Conservation (phyloP, 192 early-diverging fungal genomes). For the Backusella circina region DNA sequence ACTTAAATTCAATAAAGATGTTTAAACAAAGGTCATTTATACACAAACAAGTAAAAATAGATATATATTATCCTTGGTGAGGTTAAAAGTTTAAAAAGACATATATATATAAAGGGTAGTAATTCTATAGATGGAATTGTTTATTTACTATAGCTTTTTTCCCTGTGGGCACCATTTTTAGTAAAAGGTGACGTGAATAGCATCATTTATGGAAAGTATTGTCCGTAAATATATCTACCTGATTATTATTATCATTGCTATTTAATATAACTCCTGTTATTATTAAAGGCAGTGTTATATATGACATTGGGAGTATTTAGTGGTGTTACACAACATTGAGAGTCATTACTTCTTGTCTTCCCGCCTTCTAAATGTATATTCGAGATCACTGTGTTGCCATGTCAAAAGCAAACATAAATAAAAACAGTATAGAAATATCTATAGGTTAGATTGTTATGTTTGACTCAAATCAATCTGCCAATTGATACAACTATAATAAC, state of each 20-base stretch:
- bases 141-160: background rate
- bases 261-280: too few relatives aligned
- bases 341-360: background rate
- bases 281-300: background rate
- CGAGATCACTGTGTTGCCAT: background rate
- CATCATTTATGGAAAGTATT: background rate
- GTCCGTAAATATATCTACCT: background rate
- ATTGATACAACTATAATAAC: background rate
- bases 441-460: too few relatives aligned
- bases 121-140: background rate
- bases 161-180: background rate
- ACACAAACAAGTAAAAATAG: background rate
- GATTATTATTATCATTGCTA: background rate
- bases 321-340: background rate
- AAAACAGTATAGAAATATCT: background rate
- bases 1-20: too few relatives aligned
- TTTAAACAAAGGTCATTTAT: background rate
- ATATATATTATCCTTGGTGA: background rate
- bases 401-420: background rate
- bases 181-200: background rate
- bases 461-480: background rate
- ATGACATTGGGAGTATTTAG: too few relatives aligned
- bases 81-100: background rate
- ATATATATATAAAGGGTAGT: background rate
- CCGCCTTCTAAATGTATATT: background rate